Conservation (phyloP, 306 rosid species). For the Sicyos edulis region DNA sequence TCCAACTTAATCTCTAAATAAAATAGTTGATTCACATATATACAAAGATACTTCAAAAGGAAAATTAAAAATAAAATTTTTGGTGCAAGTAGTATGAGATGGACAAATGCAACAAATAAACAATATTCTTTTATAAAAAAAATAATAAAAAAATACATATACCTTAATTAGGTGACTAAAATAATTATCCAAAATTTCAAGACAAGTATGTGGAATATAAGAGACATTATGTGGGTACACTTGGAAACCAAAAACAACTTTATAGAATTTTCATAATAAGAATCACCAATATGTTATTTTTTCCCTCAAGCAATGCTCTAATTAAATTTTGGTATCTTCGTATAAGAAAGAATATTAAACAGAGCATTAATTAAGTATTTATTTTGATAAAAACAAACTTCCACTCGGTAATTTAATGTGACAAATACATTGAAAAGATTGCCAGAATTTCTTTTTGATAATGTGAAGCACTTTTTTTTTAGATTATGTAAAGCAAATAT, state of each 20-base stretch:
- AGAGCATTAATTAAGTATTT: no score
- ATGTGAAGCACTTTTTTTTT: not conserved
- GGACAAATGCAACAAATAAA: constrained; percentile 1
- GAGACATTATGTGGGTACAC: not conserved
- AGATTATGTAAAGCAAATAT: constrained; percentile 1
- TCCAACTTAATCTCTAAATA: not conserved
- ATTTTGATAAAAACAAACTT: no score
- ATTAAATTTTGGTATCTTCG: not conserved
- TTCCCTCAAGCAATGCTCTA: not conserved
- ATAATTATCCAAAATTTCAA: not conserved
- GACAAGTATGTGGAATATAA: not conserved
- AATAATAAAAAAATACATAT: no score
- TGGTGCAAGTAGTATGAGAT: not conserved
- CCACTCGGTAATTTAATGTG: not conserved
- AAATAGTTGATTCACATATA: not conserved
- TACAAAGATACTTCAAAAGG: not conserved
- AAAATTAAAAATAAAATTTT: not conserved
- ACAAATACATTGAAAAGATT: not conserved
- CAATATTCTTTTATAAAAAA: no score
- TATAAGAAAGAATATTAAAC: not conserved
- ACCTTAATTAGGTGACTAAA: not conserved
- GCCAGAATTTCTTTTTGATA: not conserved
- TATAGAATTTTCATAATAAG: not conserved
- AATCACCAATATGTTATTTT: not conserved
- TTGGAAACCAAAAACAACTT: not conserved